Conservation (phyloP, 495 filamentous ascomycete genomes). For the Neurospora sublineolata region DNA sequence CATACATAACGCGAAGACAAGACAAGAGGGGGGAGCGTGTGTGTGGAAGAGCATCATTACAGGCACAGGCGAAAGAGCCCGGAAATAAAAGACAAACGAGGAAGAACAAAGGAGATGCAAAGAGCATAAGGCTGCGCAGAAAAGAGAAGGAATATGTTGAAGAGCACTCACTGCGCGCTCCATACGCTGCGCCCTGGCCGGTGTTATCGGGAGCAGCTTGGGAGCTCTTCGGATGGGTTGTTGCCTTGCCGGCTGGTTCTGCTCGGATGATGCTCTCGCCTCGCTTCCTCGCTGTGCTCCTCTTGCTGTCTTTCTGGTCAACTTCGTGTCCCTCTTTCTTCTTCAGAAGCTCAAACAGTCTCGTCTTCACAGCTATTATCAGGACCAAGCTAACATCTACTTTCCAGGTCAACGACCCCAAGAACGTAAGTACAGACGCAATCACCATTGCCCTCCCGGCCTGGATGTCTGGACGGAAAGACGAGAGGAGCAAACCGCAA, state of each 20-base stretch:
- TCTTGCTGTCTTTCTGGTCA: not conserved
- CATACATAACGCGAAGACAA: not conserved
- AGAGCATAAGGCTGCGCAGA: not conserved
- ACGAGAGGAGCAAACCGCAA: not conserved
- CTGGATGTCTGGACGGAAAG: not conserved
- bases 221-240: not conserved
- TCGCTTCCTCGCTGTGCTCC: not conserved
- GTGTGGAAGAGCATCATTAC: not conserved
- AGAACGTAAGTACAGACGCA: conserved; percentile 46
- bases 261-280: not conserved
- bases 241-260: not conserved
- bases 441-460: not conserved
- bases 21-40: not conserved
- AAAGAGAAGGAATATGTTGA: not conserved
- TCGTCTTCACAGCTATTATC: not conserved
- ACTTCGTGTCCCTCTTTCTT: not conserved
- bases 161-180: not conserved
- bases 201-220: not conserved
- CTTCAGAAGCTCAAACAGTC: not conserved
- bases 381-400: conserved; percentile 12
- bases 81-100: not conserved
- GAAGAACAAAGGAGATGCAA: not conserved
- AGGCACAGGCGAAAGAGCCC: not conserved
- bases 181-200: not conserved
- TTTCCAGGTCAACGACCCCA: conserved; percentile 57